phyloP scores from a whole-genome alignment of 2,329 filamentous ascomycete genomes.

The Neonectria hederae region DNA sequence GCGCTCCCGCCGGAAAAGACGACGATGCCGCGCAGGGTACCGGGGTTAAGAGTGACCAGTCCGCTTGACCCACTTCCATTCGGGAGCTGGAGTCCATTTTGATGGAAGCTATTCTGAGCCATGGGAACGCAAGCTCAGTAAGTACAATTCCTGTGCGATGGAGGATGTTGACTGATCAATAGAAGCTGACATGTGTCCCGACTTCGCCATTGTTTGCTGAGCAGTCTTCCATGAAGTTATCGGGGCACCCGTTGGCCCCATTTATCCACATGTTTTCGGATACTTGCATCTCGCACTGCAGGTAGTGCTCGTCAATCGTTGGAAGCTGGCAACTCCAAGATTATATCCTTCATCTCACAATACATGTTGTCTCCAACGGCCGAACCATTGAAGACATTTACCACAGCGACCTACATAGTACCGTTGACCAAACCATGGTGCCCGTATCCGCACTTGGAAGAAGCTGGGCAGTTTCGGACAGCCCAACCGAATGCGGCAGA shows the following conservation, averaged over 20 bases:
- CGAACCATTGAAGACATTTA: background rate
- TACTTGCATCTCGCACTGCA: conserved; percentile 13
- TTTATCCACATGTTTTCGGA: conserved; percentile 5
- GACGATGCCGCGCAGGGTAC: conserved; percentile 63
- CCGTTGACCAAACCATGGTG: background rate
- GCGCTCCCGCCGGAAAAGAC: conserved; percentile 93
- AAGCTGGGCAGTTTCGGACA: conserved; percentile 14
- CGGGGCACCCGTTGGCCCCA: conserved; percentile 2
- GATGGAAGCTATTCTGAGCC: conserved; percentile 29
- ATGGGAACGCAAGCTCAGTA: conserved; percentile 17
- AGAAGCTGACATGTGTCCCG: conserved; percentile 23
- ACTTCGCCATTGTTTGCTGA: conserved; percentile 10
- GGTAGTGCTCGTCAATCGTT: background rate
- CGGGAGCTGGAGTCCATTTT: conserved; percentile 38
- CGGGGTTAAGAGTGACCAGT: conserved; percentile 31
- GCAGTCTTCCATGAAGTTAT: conserved; percentile 13
- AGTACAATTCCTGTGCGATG: background rate
- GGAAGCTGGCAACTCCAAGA: background rate
- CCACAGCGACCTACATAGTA: background rate
- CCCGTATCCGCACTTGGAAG: background rate
- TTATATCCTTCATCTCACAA: background rate
- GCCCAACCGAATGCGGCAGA: background rate
- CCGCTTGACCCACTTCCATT: conserved; percentile 35
- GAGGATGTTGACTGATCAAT: background rate
- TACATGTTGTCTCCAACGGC: background rate